A percentile compares a stretch with the other conserved stretches of the same genome.
These are phyloP conservation scores for Phalaenopsis equestris DNA, from an alignment of 106 monocot species.

Conservation along the genomic window DNA sequence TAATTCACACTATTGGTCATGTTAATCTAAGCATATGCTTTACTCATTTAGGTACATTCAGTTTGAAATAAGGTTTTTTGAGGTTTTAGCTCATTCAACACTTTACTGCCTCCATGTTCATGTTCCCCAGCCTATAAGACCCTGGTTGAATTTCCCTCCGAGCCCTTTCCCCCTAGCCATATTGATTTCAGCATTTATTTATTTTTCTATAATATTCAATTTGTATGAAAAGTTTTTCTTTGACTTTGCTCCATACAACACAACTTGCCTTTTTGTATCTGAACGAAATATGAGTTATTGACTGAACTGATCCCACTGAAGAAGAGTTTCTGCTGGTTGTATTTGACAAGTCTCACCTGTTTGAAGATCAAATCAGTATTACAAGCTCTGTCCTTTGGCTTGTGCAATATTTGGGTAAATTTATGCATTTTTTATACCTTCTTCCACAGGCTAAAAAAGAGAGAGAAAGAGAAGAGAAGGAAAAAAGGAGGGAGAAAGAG, in stretches of 20 bases:
- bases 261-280: not conserved
- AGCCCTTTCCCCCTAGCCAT: not conserved
- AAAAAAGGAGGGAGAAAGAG: slow-evolving; percentile 62
- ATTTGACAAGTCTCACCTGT: too few species aligned
- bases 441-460: slow-evolving; percentile 66
- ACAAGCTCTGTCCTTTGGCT: not conserved
- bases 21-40: too few species aligned
- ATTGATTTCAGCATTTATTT: not conserved
- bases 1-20: too few species aligned
- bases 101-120: not conserved
- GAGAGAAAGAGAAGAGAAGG: slow-evolving; percentile 71
- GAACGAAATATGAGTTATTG: too few species aligned
- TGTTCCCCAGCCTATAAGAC: not conserved
- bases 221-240: not conserved
- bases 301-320: too few species aligned
- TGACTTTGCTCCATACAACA: not conserved
- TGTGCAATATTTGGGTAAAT: not conserved
- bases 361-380: not conserved
- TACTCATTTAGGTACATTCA: not conserved
- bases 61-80: not conserved
- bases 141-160: not conserved
- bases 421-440: not conserved
- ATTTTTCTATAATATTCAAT: not conserved
- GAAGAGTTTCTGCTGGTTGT: too few species aligned
- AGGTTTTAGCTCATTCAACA: not conserved